Percentiles rank a stretch among this genome's conserved stretches.
Conservation (phyloP, 345 rosid species). For the Crucihimalaya himalaica region DNA sequence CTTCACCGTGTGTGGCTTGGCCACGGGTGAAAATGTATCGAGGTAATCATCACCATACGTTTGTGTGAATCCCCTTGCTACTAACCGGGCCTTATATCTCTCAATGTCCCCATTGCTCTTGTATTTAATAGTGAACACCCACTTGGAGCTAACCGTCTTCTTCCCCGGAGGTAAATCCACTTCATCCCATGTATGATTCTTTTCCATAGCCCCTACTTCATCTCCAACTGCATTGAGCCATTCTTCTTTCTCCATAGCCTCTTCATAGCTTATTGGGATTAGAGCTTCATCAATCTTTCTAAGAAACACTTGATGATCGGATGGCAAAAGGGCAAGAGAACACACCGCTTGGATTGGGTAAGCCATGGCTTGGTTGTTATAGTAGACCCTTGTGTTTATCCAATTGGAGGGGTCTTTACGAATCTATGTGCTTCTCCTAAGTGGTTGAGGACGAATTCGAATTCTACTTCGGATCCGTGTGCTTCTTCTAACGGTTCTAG, state of each 20-base stretch:
- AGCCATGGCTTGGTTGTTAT: too few species aligned
- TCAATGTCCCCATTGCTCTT: neutral
- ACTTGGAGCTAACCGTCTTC: neutral
- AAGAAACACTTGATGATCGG: neutral
- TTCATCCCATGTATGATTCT: neutral
- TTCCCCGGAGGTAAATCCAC: neutral
- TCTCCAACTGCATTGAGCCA: neutral
- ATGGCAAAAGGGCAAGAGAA: neutral
- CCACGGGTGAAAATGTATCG: neutral
- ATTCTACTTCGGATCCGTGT: too few species aligned
- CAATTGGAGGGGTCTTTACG: too few species aligned
- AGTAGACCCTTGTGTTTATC: too few species aligned
- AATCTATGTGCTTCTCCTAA: too few species aligned
- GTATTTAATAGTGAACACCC: neutral
- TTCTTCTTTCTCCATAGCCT: neutral
- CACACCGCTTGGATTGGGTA: neutral
- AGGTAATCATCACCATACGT: neutral
- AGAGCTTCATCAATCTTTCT: rapidly evolving
- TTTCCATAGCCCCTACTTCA: neutral
- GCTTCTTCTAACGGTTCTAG: too few species aligned
- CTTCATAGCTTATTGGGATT: neutral
- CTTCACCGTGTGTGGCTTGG: too few species aligned
- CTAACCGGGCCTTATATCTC: neutral
- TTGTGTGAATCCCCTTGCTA: neutral
- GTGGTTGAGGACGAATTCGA: too few species aligned